Percentiles rank a stretch among this genome's conserved stretches.
Evolutionary conservation across 352 stramenopile species (phyloP).

Genomic region (Pythium vanterpoolii): DNA sequence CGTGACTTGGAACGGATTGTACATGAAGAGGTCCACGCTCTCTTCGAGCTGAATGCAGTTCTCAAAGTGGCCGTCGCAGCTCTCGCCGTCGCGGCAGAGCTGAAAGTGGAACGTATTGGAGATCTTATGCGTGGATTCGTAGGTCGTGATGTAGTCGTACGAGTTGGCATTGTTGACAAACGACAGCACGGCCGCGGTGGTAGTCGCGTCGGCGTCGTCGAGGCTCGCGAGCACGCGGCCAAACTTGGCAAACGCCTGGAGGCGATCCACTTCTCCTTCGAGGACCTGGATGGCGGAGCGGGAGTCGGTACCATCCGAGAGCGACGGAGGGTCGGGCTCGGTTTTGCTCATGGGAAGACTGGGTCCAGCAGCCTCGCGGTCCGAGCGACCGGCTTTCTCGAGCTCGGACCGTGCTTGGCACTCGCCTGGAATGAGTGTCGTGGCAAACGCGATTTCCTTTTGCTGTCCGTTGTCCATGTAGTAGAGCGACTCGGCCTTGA

Average conservation of each 20-base stretch:
- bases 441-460: slow-evolving; percentile 29
- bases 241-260: slow-evolving; percentile 35
- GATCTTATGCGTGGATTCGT: slow-evolving; percentile 24
- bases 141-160: slow-evolving; percentile 32
- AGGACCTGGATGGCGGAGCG: slow-evolving; percentile 20
- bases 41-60: slow-evolving; percentile 36
- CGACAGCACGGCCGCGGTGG: slow-evolving; percentile 33
- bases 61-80: slow-evolving; percentile 21
- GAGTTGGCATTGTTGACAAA: slow-evolving; percentile 41
- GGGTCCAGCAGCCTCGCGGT: not conserved
- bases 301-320: slow-evolving; percentile 16
- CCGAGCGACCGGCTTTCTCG: slow-evolving; percentile 14
- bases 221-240: slow-evolving; percentile 26
- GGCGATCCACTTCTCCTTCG: slow-evolving; percentile 26
- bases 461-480: slow-evolving; percentile 1
- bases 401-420: slow-evolving; percentile 35
- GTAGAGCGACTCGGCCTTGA: slow-evolving; percentile 17
- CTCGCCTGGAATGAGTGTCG: slow-evolving; percentile 38
- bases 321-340: not conserved
- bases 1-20: slow-evolving; percentile 53
- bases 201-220: not conserved
- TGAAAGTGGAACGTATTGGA: slow-evolving; percentile 43
- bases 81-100: slow-evolving; percentile 23
- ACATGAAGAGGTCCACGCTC: slow-evolving; percentile 50
- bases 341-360: too few species aligned